A percentile compares a stretch with the other conserved stretches of the same genome.
Conservation (phyloP, 768 basidiomycete species). For the Gymnopilus dilepis region DNA sequence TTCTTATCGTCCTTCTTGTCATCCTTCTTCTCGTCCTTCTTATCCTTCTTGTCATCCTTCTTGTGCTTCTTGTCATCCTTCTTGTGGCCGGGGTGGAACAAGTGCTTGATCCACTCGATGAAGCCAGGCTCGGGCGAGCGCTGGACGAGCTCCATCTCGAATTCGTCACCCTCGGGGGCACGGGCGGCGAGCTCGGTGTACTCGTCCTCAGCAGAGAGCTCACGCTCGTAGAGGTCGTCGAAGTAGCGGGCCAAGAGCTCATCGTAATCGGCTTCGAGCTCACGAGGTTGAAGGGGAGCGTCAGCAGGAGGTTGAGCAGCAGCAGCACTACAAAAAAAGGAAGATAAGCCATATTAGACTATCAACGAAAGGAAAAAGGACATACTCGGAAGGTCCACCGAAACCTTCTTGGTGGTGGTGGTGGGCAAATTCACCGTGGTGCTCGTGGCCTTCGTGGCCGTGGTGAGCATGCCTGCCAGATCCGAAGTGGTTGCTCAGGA, state of each 20-base stretch:
- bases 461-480: background rate
- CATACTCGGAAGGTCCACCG: background rate
- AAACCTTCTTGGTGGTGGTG: background rate
- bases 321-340: background rate
- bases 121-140: constrained; percentile 11
- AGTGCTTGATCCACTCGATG: constrained; percentile 16
- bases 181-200: background rate
- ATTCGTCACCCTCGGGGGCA: background rate
- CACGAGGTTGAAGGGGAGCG: background rate
- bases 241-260: constrained; percentile 17
- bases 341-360: background rate
- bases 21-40: background rate
- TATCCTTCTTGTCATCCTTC: background rate
- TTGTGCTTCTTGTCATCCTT: constrained; percentile 5
- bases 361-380: background rate
- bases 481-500: background rate
- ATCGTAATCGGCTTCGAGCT: constrained; percentile 17
- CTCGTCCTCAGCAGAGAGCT: constrained; percentile 9
- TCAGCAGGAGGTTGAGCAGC: background rate
- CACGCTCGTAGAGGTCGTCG: constrained; percentile 17
- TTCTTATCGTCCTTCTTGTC: constrained; percentile 1
- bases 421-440: background rate
- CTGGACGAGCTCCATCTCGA: constrained; percentile 3
- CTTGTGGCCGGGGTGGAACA: constrained; percentile 13
- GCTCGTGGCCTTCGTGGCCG: background rate